Evolutionary conservation across 495 filamentous ascomycete species (phyloP).

Genomic region (Penicillium diatomitis): DNA sequence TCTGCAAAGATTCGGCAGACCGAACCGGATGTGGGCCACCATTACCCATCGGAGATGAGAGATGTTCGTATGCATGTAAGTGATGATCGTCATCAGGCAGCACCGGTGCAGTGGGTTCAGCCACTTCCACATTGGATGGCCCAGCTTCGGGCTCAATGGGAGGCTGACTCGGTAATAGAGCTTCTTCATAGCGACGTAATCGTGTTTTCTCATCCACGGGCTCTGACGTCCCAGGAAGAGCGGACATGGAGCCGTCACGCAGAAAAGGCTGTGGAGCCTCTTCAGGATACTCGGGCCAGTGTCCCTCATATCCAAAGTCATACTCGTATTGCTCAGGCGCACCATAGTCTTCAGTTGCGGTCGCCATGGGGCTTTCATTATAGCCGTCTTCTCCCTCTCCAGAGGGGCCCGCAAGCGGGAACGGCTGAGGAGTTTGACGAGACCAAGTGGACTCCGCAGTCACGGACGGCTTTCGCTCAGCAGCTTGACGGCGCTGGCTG

Average conservation of each 20-base stretch:
- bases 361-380: conserved; percentile 18
- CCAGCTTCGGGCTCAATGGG: conserved; percentile 41
- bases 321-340: conserved; percentile 33
- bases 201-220: conserved; percentile 60
- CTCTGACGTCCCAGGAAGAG: conserved; percentile 49
- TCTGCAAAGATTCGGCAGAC: conserved; percentile 35
- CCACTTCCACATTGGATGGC: conserved; percentile 31
- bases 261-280: conserved; percentile 18
- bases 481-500: conserved; percentile 52
- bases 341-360: conserved; percentile 20
- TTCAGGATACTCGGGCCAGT: conserved; percentile 25
- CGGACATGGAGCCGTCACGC: conserved; percentile 26
- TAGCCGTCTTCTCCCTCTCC: conserved; percentile 22
- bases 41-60: conserved; percentile 16
- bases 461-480: conserved; percentile 19
- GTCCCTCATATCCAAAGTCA: conserved; percentile 20
- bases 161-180: conserved; percentile 62
- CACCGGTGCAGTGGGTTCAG: conserved; percentile 28
- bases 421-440: conserved; percentile 2
- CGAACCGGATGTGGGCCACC: conserved; percentile 26
- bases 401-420: conserved; percentile 6
- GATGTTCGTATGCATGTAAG: conserved; percentile 28
- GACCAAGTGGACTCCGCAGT: conserved; percentile 15
- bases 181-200: conserved; percentile 55
- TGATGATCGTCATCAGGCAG: conserved; percentile 30